These are phyloP conservation scores for Geranium rotundifolium DNA, from an alignment of 345 rosid species.

Conservation along the genomic window DNA sequence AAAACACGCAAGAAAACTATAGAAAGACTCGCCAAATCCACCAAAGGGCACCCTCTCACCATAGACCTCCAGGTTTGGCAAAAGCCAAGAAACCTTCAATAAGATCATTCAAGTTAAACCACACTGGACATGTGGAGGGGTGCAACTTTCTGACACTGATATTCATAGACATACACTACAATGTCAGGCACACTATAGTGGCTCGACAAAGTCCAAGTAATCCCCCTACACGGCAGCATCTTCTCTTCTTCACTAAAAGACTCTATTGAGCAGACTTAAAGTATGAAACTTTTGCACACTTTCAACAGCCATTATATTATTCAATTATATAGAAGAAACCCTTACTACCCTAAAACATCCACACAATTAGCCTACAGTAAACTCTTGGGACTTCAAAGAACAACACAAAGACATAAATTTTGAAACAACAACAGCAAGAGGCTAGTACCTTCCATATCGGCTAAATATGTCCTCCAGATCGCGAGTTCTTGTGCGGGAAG, in stretches of 20 bases:
- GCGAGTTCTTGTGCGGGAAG: conserved; percentile 53
- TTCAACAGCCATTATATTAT: neutral
- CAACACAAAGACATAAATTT: neutral
- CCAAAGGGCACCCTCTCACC: conserved; percentile 89
- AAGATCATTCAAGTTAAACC: conserved; percentile 87
- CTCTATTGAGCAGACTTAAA: too few species aligned
- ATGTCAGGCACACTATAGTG: conserved; percentile 18
- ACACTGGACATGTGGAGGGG: conserved; percentile 29
- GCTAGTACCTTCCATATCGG: conserved; percentile 63
- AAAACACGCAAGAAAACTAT: conserved; percentile 58
- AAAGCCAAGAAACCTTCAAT: conserved; percentile 95
- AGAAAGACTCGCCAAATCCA: conserved; percentile 86
- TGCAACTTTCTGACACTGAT: conserved; percentile 31
- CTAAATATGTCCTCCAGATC: conserved; percentile 63
- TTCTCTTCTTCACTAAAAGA: neutral
- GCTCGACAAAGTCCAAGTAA: conserved; percentile 10
- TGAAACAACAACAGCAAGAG: neutral
- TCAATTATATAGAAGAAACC: too few species aligned
- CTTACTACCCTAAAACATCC: too few species aligned
- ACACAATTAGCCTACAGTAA: too few species aligned
- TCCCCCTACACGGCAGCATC: conserved; percentile 3
- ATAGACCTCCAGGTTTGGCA: conserved; percentile 86
- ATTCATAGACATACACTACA: conserved; percentile 17
- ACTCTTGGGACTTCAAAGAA: neutral
- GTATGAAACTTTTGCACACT: neutral